These are phyloP conservation scores for Coemansia aciculifera DNA, from an alignment of 192 early-diverging fungal species.

Conservation along the genomic window DNA sequence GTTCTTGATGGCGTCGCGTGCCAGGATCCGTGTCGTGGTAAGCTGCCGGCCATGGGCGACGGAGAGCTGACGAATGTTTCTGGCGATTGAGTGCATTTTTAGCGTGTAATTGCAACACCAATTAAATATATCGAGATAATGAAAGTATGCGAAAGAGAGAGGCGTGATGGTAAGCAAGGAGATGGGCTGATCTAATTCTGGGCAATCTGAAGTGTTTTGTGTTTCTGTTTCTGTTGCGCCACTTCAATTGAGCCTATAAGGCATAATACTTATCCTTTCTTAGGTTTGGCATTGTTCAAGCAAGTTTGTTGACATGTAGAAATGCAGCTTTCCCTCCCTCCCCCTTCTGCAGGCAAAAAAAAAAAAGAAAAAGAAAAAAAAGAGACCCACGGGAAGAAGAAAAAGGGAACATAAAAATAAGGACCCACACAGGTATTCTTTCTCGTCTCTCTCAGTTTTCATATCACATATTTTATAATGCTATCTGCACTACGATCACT, in stretches of 20 bases:
- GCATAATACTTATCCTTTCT: neutral
- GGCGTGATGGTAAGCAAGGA: neutral
- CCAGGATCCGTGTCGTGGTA: neutral
- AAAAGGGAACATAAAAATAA: neutral
- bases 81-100: neutral
- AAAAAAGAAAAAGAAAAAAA: neutral
- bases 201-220: neutral
- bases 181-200: neutral
- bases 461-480: neutral
- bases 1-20: constrained; percentile 10
- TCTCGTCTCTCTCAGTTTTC: neutral
- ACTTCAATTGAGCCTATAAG: neutral
- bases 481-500: constrained; percentile 4
- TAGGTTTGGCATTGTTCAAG: neutral
- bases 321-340: neutral
- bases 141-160: no score
- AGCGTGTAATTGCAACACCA: neutral
- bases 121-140: neutral
- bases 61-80: neutral
- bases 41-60: neutral
- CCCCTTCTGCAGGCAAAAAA: neutral
- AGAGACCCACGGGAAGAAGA: constrained; percentile 7
- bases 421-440: neutral
- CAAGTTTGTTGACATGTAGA: constrained; percentile 1
- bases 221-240: neutral